Base-by-base conservation (phyloP, 2,329 filamentous ascomycete species). In the Trichophyton simii region DNA sequence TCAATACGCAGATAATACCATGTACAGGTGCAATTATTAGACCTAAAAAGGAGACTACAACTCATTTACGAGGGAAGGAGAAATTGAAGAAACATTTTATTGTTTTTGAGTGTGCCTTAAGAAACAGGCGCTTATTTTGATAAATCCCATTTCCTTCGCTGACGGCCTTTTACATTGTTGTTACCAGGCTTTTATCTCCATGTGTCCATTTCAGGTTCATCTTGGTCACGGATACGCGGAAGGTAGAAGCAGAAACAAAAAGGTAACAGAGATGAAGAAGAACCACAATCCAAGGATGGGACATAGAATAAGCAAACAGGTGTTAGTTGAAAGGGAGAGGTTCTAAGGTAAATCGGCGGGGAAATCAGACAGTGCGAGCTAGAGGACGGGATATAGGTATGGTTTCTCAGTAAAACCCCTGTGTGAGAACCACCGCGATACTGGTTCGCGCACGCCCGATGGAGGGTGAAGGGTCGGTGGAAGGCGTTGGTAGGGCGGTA, bases 91-190 rank as follows among this genome's bases (percentile, higher is more conserved):
- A 57, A 31, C 48, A 46, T 58, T 34, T 58, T 58, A 57, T 61
- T 61, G 34, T 61, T 58, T 58, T 42, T 44, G 31, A 20, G 34
- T 46, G 54, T 65, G 64, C 64, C 64, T 65, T 59, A 64, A 61
- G 63, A 65, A 65, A 65, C 64, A 65, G 64, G 64, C 64, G 64
- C 64, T 60, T 62, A 62, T 57, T 60, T 58, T 63, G 42, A 28
- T 48, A 36, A 36, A 59, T 59, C 41, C 57, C 57, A 34, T 58
- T 55, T 36, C 42, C 38, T 34, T 25, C 52, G 58, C 59, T 20
- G 60, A 57, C 52, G 46, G 55, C 50, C n/a, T 18, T 54, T 8
- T 1, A 31, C 22, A n/a, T 54, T 58, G 38, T 60, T 52, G 46
- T 58, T 60, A 25, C 54, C 31, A 20, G 20, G 5, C 3, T 42